Evolutionary conservation across 1,284 basidiomycete species (phyloP).

Genomic region (Ceraceosorus guamensis): DNA sequence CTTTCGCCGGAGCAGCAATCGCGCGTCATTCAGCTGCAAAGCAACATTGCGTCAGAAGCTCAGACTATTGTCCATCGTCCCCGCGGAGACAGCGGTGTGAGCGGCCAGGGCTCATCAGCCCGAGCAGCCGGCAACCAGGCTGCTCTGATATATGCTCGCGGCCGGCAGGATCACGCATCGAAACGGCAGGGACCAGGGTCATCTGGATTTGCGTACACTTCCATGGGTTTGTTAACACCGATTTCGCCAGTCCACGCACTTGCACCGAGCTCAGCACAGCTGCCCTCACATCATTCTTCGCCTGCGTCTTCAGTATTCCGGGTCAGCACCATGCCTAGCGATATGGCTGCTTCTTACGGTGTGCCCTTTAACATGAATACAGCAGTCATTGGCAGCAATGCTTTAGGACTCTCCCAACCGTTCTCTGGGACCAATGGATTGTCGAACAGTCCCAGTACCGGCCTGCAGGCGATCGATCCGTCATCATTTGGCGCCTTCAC

Average conservation of each 20-base stretch:
- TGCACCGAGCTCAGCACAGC: constrained; percentile 12
- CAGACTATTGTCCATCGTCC: constrained; percentile 23
- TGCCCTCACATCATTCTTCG: background rate
- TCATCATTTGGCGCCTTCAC: too few species aligned
- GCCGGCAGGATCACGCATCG: constrained; percentile 9
- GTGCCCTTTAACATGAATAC: background rate
- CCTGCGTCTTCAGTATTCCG: background rate
- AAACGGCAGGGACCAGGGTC: constrained; percentile 7
- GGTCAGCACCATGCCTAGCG: too few species aligned
- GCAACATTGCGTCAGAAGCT: constrained; percentile 23
- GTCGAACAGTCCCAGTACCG: background rate
- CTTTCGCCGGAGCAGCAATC: constrained; percentile 13
- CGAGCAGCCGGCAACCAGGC: constrained; percentile 10
- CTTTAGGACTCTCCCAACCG: background rate
- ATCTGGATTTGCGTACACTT: constrained; percentile 14
- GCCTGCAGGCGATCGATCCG: background rate
- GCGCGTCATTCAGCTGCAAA: constrained; percentile 22
- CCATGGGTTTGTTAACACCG: constrained; percentile 21
- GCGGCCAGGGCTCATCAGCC: too few species aligned
- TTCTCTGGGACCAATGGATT: background rate
- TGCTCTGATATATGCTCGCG: constrained; percentile 29
- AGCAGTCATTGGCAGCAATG: background rate
- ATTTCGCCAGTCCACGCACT: constrained; percentile 26
- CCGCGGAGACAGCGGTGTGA: constrained; percentile 20
- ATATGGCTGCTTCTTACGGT: background rate